Base-by-base conservation (phyloP, 2,329 filamentous ascomycete genomes). In the Gaeumannomyces sp. region DNA sequence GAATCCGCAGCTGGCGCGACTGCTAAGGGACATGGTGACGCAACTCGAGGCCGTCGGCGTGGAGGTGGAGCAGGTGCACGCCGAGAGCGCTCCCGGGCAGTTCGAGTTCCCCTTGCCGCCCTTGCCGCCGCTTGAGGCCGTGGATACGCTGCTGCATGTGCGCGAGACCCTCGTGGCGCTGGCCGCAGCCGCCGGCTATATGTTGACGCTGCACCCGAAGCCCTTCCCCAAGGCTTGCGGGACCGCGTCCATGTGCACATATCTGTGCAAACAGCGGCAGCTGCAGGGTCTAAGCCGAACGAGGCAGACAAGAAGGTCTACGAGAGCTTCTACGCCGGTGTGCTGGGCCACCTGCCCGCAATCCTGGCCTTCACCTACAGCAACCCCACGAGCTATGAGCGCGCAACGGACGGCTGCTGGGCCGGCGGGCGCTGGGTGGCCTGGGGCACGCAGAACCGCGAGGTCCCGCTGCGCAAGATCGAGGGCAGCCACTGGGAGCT, bases 391-490 rank as follows among this genome's bases (percentile, higher is more conserved):
- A 91, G 88, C 73, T 95, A 95, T 74, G 83, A 84, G 50, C 84
- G 91, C 5, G 45, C 45, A 22, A 81, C 91, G 14, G 87, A 92
- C 64, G 84, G 90, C n/a, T 79, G 79, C 66, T 95, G 91, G 91
- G 84, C 90, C 0, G 90, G 90, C n/a, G 90, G 90, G 0, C 84
- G 87, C 10, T 93, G 89, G 87, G 84, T 93, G 0, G 79, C 88
- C 0, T 96, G 91, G 91, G 92, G 92, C 16, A 90, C 86, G 5
- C 88, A 95, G 76, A 95, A 95, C 74, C 86, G 90, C 25, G 90
- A 94, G 77, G 81, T 86, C 5, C 89, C 91, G 0, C 78, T 96
- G 13, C 84, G 91, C 16, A 88, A 89, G 72, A 83, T 92, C 61
- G 78, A 79, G 3, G 77, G 74, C 2, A 86, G 85, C 27, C 88